Conservation (phyloP, 2,329 filamentous ascomycete species). For the Phialocephala subalpina region DNA sequence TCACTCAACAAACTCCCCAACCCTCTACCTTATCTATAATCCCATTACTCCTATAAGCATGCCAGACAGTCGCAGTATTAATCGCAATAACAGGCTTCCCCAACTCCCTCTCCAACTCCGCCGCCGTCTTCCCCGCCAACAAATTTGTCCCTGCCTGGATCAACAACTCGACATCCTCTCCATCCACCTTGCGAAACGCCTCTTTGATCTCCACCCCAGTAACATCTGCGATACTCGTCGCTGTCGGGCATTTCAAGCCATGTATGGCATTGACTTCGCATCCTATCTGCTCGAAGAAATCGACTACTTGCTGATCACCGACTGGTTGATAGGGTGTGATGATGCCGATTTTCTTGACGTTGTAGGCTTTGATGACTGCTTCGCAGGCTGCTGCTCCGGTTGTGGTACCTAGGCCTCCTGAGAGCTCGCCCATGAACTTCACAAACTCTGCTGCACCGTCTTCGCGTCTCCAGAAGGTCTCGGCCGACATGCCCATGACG, state of each 20-base stretch:
- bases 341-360: conserved; percentile 43
- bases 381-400: conserved; percentile 44
- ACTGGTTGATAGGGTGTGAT: conserved; percentile 45
- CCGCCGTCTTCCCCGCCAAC: conserved; percentile 41
- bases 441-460: conserved; percentile 43
- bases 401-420: conserved; percentile 41
- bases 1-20: conserved; percentile 30
- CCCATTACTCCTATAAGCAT: conserved; percentile 41
- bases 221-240: conserved; percentile 44
- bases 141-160: conserved; percentile 46
- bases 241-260: conserved; percentile 42
- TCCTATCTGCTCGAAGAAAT: conserved; percentile 44
- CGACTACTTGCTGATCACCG: conserved; percentile 44
- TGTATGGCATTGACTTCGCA: conserved; percentile 41
- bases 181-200: conserved; percentile 39
- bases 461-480: conserved; percentile 46
- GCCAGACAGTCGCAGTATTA: conserved; percentile 45
- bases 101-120: conserved; percentile 42
- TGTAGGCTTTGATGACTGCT: conserved; percentile 41
- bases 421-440: conserved; percentile 42
- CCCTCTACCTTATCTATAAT: conserved; percentile 39
- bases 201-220: conserved; percentile 41
- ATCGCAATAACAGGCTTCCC: conserved; percentile 45
- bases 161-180: conserved; percentile 40
- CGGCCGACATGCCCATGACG: conserved; percentile 46